Base-by-base conservation (phyloP, 371 early-diverging fungal species). In the Mortierella sp. region DNA sequence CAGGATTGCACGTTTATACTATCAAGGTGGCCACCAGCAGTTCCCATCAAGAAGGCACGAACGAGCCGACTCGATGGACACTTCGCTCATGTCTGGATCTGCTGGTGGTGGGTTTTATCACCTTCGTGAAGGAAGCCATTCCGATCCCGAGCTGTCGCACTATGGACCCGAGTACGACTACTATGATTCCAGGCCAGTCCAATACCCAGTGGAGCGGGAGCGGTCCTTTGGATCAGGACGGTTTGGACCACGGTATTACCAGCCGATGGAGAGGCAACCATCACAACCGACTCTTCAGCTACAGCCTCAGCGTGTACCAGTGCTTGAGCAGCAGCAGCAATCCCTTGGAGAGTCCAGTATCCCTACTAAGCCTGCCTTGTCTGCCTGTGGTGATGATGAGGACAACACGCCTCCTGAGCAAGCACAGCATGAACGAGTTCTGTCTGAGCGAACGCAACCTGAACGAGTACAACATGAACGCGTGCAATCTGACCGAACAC, bases 101-200 rank as follows among this genome's bases (percentile, higher is more conserved):
- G 29, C 39, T 25, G 43, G 22, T 25, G 46, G 39, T 21, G 45
- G 24, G 28, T 68, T 74, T 17, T 74, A 76, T 39, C 77, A 76
- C 39, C 60, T 60, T 3, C 60, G 65, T 13, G 77, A 76, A 17
- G 77, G 53, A 17, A 76, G 77, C 46, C 54, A 44, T 2, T 76
- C 77, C 0, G 77, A 76, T 17, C 77, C 77, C 6, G 77, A 76
- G 39, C 34, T 76, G 4, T 59, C 58, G 16, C 55, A 48, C 9
- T 60, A 62, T 40, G 55, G 60, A 24, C 41, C 39, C 22, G 62
- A 63, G 27, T 14, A 44, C 24, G 50, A 49, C 28, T 21, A 10
- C 22, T 45, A 54, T 49, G 62, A 62, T 10, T 22, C 54, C 8
- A 51, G 66, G 28, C 28, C 4, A 27, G 28, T 12, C 3, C 21